phyloP scores from a whole-genome alignment of 1,284 basidiomycete genomes.

The Porogramme epimiltina region DNA sequence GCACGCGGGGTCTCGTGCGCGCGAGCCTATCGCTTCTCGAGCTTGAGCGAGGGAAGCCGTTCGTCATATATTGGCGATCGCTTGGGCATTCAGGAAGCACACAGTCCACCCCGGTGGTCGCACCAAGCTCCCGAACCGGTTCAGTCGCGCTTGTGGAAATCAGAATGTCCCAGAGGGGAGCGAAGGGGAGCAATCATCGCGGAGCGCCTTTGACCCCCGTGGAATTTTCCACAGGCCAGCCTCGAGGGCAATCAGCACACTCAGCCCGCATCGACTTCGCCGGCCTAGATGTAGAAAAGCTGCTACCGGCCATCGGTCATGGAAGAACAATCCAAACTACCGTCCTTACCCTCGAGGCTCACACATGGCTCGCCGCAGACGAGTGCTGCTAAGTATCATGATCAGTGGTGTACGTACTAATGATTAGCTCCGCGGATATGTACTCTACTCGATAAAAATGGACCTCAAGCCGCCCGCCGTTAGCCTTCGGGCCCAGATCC shows the following conservation, averaged over 20 bases:
- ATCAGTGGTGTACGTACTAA: conserved; percentile 22
- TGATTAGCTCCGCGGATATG: conserved; percentile 19
- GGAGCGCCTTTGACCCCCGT: conserved; percentile 12
- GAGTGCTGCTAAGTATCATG: conserved; percentile 8
- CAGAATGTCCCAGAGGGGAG: conserved; percentile 14
- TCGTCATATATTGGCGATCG: conserved; percentile 14
- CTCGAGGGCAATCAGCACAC: conserved; percentile 6
- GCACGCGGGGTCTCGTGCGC: conserved; percentile 11
- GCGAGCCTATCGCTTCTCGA: conserved; percentile 8
- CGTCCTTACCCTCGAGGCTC: conserved; percentile 12
- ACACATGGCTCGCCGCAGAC: conserved; percentile 11
- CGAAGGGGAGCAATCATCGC: conserved; percentile 16
- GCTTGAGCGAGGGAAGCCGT: conserved; percentile 6
- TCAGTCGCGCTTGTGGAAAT: conserved; percentile 16
- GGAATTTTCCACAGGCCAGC: conserved; percentile 6
- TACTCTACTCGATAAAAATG: conserved; percentile 20
- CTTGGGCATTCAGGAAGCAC: conserved; percentile 10
- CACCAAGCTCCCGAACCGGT: conserved; percentile 8
- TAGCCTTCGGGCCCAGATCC: too few species aligned
- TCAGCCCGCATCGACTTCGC: conserved; percentile 7
- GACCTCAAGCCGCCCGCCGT: not conserved
- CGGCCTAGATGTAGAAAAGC: conserved; percentile 8
- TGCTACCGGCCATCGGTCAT: conserved; percentile 9
- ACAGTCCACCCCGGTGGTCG: conserved; percentile 12
- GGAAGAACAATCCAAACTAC: conserved; percentile 8